These are phyloP conservation scores for Fusarium sp. DNA, from an alignment of 2,329 filamentous ascomycete genomes.

Conservation along the genomic window DNA sequence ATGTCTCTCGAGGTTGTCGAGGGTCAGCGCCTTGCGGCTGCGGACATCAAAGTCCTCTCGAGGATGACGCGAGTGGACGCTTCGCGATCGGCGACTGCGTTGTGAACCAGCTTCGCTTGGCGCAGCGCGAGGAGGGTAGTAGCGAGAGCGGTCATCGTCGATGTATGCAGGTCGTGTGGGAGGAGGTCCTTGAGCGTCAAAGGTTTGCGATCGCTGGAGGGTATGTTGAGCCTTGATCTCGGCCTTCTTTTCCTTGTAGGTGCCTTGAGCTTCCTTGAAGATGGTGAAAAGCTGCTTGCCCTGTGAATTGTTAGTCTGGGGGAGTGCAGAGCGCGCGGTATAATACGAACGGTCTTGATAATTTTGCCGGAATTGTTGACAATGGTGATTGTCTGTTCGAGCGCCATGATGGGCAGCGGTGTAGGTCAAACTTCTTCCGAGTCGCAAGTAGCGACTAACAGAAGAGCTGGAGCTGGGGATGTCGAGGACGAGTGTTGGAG, in stretches of 20 bases:
- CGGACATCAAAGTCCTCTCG: conserved; percentile 49
- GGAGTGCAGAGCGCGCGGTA: background rate
- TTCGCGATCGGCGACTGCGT: conserved; percentile 57
- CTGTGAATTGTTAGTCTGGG: conserved; percentile 59
- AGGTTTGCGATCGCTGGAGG: conserved; percentile 72
- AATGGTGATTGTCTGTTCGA: conserved; percentile 83
- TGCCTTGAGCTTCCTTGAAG: conserved; percentile 90
- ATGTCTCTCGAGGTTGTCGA: conserved; percentile 64
- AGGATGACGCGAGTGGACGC: conserved; percentile 49
- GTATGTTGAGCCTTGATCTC: conserved; percentile 76
- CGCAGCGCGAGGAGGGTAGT: conserved; percentile 52
- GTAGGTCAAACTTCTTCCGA: conserved; percentile 26
- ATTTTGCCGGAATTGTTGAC: conserved; percentile 93
- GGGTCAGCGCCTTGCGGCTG: conserved; percentile 61
- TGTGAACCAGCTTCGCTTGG: conserved; percentile 58
- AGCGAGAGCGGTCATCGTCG: conserved; percentile 51
- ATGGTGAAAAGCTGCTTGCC: conserved; percentile 90
- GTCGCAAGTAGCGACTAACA: background rate
- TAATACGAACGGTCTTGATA: conserved; percentile 79
- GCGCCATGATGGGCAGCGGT: conserved; percentile 54
- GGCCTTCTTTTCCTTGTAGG: conserved; percentile 89
- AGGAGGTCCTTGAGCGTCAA: conserved; percentile 51
- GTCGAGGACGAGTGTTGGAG: conserved; percentile 6
- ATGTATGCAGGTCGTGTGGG: conserved; percentile 29
- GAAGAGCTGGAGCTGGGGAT: conserved; percentile 10